Evolutionary conservation across 2,329 filamentous ascomycete genomes (phyloP).

Genomic region (Alternaria gaisen): DNA sequence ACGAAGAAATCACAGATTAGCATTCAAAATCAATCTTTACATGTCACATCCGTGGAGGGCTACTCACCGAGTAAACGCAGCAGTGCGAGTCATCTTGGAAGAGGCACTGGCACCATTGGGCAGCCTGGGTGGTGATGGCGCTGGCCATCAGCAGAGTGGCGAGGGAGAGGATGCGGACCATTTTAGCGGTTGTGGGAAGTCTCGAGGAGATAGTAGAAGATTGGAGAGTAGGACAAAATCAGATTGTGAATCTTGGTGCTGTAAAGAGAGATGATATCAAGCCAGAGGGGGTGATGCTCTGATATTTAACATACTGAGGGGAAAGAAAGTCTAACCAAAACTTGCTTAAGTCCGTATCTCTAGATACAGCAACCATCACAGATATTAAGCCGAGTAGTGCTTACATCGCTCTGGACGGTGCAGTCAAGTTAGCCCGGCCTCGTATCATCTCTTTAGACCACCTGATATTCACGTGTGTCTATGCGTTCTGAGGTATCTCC

Average conservation of each 20-base stretch:
- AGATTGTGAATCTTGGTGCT: constrained; percentile 1
- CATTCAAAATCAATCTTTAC: no score
- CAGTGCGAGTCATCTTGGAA: constrained; percentile 11
- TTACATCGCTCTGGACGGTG: constrained; percentile 1
- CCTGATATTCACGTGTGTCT: background rate
- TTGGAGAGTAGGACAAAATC: background rate
- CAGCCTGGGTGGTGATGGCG: constrained; percentile 7
- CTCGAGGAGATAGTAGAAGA: constrained; percentile 1
- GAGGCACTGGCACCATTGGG: constrained; percentile 13
- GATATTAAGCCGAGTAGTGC: background rate
- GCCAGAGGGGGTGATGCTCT: background rate
- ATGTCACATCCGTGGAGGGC: no score
- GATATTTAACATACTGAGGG: background rate
- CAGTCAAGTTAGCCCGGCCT: background rate
- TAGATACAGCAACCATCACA: background rate
- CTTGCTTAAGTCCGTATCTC: background rate
- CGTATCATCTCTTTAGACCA: background rate
- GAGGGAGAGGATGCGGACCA: constrained; percentile 12
- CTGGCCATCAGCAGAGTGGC: constrained; percentile 6
- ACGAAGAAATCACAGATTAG: background rate
- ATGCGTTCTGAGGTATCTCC: background rate
- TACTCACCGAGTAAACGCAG: constrained; percentile 8
- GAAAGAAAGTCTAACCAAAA: background rate
- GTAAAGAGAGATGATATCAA: background rate
- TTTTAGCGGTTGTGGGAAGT: constrained; percentile 4